Evolutionary conservation across 2,329 filamentous ascomycete genomes (phyloP), one percentile per base, ranked within the genome.

Genomic region (Neofusicoccum sp.): DNA sequence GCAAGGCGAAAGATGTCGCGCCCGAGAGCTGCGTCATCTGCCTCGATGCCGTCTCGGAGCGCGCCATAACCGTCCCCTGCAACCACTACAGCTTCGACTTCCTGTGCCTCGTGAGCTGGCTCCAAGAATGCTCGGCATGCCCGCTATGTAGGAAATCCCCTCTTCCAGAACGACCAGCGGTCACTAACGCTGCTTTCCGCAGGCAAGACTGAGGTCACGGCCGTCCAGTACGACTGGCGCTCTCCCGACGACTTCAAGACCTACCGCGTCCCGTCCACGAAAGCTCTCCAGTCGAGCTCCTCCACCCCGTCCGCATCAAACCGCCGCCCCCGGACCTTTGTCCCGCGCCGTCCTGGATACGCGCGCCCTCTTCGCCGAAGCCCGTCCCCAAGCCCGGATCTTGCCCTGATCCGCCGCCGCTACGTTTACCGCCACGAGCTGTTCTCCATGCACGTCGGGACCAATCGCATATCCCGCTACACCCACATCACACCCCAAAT

Each of bases 21-120:
- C 49, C 41, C 8, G 79, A 84, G 66, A 86, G 84, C 71, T 97
- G 93, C 76, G 92, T 96, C 66, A 95, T 98, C 75, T 98, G 93
- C 76, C 87, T 97, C 65, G 90, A 94, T 63, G 72, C 79, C 60
- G 82, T 97, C 71, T 86, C 87, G 8, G 91, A 95, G 70, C 79
- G 85, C 59, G 92, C 90, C 66, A 81, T 89, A 56, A 86, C 91
- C 6, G 79, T 84, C 22, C 93, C 93, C 6, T 98, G 93, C 80
- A 84, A 85, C 45, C 93, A 98, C 79, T 78, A 81, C 63, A 87
- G 88, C 68, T 97, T 96, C 74, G 93, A 97, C 80, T 96, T 93
- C 72, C 75, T 92, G 11, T 98, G 93, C 75, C 84, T 97, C 5
- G 78, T 89, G 28, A 93, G 84, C 76, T 97, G 94, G 93, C 80